phyloP scores from a whole-genome alignment of 257 asterid species.

The Eucommia ulmoides region DNA sequence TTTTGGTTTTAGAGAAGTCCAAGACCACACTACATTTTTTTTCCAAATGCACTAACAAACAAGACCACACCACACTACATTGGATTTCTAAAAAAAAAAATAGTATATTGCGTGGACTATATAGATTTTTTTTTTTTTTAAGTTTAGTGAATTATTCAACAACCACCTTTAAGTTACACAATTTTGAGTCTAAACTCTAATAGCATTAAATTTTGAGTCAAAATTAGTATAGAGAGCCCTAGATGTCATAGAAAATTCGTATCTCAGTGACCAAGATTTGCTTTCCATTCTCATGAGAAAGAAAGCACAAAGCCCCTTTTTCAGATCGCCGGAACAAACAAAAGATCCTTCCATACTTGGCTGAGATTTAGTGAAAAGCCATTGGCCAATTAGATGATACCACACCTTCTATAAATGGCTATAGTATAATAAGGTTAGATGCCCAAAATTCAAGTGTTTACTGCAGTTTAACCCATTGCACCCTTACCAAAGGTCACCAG shows the following conservation, averaged over 20 bases:
- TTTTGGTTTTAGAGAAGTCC: too few relatives aligned
- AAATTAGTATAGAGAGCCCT: conserved; percentile 9
- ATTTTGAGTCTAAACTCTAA: not conserved
- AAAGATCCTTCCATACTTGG: conserved; percentile 50
- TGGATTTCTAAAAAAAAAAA: not conserved
- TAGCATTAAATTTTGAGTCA: not conserved
- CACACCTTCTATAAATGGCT: conserved; percentile 16
- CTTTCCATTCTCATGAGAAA: conserved; percentile 26
- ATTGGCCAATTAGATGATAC: conserved; percentile 30
- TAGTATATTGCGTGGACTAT: not conserved
- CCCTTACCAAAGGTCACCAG: conserved; percentile 1
- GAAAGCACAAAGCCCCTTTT: conserved; percentile 6
- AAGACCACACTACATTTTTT: too few relatives aligned
- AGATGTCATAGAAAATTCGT: conserved; percentile 26
- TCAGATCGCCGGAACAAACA: conserved; percentile 39
- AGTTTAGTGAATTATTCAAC: not conserved
- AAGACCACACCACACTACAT: too few relatives aligned
- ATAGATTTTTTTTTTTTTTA: not conserved
- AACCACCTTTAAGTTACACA: not conserved
- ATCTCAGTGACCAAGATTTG: conserved; percentile 29
- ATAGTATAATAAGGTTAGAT: conserved; percentile 21
- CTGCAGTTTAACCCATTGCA: conserved; percentile 8
- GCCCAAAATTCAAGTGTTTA: conserved; percentile 34
- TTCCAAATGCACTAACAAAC: too few relatives aligned
- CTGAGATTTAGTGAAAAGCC: conserved; percentile 46